phyloP scores from a whole-genome alignment of 2,329 filamentous ascomycete genomes.

The Rutstroemia sp. region DNA sequence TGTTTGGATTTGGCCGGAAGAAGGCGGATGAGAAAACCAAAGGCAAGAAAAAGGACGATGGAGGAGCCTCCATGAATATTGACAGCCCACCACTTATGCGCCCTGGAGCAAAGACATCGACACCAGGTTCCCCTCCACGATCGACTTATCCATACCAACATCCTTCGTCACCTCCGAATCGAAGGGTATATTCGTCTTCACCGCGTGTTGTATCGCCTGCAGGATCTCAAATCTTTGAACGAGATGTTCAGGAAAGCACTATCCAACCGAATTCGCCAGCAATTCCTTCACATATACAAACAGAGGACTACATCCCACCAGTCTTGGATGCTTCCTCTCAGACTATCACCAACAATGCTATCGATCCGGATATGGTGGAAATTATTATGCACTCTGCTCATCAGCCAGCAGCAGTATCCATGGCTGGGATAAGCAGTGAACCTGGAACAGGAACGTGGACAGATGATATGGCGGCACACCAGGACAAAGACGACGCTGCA shows the following conservation, averaged over 20 bases:
- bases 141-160: slow-evolving; percentile 33
- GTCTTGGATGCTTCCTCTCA: slow-evolving; percentile 86
- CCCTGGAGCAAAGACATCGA: slow-evolving; percentile 25
- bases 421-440: slow-evolving; percentile 44
- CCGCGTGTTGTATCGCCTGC: slow-evolving; percentile 73
- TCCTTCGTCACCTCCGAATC: slow-evolving; percentile 56
- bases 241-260: slow-evolving; percentile 79
- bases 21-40: slow-evolving; percentile 43
- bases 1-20: slow-evolving; percentile 58
- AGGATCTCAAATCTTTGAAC: slow-evolving; percentile 79
- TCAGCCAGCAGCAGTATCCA: slow-evolving; percentile 65
- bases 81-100: slow-evolving; percentile 20
- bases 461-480: slow-evolving; percentile 43
- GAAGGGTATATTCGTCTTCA: slow-evolving; percentile 59
- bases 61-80: slow-evolving; percentile 16
- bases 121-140: slow-evolving; percentile 36
- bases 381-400: slow-evolving; percentile 84
- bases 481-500: slow-evolving; percentile 51
- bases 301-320: slow-evolving; percentile 87
- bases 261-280: slow-evolving; percentile 68
- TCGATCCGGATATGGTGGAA: slow-evolving; percentile 85
- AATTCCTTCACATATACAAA: slow-evolving; percentile 90
- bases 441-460: slow-evolving; percentile 26
- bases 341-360: slow-evolving; percentile 78
- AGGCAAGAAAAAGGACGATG: slow-evolving; percentile 32